Percentiles rank a stretch among this genome's conserved stretches.
Conservation (phyloP, 176 grass and related monocot species). For the Pontederia crassipes region DNA sequence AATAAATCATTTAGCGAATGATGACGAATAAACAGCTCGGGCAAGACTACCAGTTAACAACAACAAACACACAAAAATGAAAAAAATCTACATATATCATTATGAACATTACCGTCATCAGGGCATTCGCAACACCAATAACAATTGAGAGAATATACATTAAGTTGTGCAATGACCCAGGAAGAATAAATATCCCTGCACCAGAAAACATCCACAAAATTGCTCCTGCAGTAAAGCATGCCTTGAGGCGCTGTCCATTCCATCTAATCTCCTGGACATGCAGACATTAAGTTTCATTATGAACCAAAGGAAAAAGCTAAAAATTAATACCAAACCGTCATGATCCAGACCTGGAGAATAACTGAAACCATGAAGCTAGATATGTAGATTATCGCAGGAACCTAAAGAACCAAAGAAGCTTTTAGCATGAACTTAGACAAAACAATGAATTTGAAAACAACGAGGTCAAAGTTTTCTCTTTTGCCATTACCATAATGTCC, state of each 20-base stretch:
- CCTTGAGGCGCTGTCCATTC: constrained; percentile 74
- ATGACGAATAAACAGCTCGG: neutral
- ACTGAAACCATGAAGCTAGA: constrained; percentile 82
- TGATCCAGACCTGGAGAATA: constrained; percentile 56
- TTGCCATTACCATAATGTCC: no score
- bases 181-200: constrained; percentile 69
- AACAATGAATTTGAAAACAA: no score
- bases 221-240: constrained; percentile 71
- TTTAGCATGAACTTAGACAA: neutral
- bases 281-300: constrained; percentile 5
- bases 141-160: constrained; percentile 71
- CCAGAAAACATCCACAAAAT: constrained; percentile 94
- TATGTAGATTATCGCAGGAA: constrained; percentile 92
- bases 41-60: neutral
- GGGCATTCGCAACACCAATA: constrained; percentile 85
- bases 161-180: constrained; percentile 50
- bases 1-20: no score
- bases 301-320: constrained; percentile 7
- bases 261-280: constrained; percentile 75
- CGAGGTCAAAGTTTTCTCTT: no score
- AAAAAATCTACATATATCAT: neutral
- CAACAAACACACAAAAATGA: neutral
- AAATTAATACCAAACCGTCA: neutral
- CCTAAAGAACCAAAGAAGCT: constrained; percentile 35
- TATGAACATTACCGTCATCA: constrained; percentile 59